Percentiles rank a stretch among this genome's conserved stretches.
Evolutionary conservation across 352 stramenopile species (phyloP).

Genomic region (Phytopythium delawarense): DNA sequence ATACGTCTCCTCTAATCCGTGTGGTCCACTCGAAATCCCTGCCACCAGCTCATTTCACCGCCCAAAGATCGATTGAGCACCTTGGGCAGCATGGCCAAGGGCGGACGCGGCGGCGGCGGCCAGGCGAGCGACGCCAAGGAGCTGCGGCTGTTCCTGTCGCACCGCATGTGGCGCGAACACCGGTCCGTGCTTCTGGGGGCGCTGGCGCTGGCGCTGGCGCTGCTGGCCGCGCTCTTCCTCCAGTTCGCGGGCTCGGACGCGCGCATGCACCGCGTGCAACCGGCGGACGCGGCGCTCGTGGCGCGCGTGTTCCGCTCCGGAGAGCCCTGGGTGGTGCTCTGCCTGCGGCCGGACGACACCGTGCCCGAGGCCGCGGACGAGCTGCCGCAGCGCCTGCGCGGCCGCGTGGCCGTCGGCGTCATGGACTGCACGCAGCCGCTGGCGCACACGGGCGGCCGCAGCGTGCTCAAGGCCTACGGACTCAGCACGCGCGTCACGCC

Average conservation of each 20-base stretch:
- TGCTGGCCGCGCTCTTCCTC: conserved; percentile 61
- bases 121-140: conserved; percentile 53
- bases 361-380: conserved; percentile 73
- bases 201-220: conserved; percentile 40
- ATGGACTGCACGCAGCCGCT: conserved; percentile 70
- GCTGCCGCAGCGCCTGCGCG: conserved; percentile 44
- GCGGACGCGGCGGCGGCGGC: conserved; percentile 23
- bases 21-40: too few relatives aligned
- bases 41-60: too few relatives aligned
- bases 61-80: too few relatives aligned
- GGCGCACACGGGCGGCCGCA: conserved; percentile 41
- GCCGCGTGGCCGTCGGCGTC: conserved; percentile 59
- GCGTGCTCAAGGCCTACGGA: conserved; percentile 51
- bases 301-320: conserved; percentile 73
- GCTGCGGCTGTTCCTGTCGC: conserved; percentile 79
- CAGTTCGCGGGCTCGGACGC: conserved; percentile 59
- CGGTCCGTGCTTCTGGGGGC: conserved; percentile 53
- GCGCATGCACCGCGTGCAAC: conserved; percentile 63
- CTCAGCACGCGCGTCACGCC: conserved; percentile 57
- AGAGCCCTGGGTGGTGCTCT: conserved; percentile 82
- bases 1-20: background rate
- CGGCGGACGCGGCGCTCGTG: conserved; percentile 46
- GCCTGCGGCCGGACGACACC: conserved; percentile 56
- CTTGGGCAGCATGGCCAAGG: conserved; percentile 14
- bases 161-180: conserved; percentile 82